Base-by-base conservation (phyloP, 1,284 basidiomycete genomes). In the Moesziomyces sp. region DNA sequence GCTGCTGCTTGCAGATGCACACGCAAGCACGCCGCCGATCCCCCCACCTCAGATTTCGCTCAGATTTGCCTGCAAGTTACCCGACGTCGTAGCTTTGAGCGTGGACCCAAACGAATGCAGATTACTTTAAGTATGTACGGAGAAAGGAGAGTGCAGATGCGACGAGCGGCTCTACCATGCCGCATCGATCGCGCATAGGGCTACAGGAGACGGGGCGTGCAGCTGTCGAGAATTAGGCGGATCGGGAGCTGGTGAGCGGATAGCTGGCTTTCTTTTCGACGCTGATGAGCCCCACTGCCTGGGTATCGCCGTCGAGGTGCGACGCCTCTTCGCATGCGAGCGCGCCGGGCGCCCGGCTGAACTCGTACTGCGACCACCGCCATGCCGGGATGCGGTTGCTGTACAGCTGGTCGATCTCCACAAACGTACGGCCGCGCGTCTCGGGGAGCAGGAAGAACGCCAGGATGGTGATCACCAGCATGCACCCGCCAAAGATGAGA, bases 361-460 rank as follows among this genome's bases (percentile, higher is more conserved):
- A 54, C 35, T 75, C 74, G 67, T 68, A 67, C 34, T 50, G 59
- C 58, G 73, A 62, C 77, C 77, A 78, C 11, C 57, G 58, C 67
- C 77, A 71, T 28, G 74, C 73, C 11, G 72, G 63, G 7, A 77
- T 46, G 8, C 49, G 54, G 28, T 61, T 53, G 47, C 46, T 57
- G 55, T 78, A 78, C n/a, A 80, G 64, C 58, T 78, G 74, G 56
- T 80, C 78, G 57, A 80, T 78, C 71, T 80, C 78, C 35, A 54
- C 52, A 43, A 66, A 65, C 5, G 78, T 74, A 40, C 74, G 58
- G n/a, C 74, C 76, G 11, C 61, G 58, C 14, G 78, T 80, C 51
- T 80, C 78, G 24, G 78, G 78, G 19, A 78, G 54, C 18, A 70
- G 44, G 55, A 80, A 67, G 57, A 65, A 73, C 21, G 70, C 74